Conservation (phyloP, 1,284 basidiomycete genomes). For the Cryptococcus neoformans region DNA sequence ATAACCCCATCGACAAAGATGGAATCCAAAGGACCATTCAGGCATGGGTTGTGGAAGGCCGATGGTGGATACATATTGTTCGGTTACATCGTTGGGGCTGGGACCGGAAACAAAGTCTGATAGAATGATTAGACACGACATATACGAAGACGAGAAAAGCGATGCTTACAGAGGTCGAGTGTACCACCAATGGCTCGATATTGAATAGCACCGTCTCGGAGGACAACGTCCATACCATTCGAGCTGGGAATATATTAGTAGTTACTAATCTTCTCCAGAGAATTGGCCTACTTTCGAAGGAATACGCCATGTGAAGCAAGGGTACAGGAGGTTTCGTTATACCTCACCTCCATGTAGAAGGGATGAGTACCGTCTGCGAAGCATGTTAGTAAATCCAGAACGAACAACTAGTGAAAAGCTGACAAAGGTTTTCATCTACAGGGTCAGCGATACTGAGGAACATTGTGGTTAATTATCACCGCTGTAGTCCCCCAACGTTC, state of each 20-base stretch:
- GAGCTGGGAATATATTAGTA: constrained; percentile 10
- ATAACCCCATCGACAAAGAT: constrained; percentile 47
- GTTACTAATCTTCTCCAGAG: neutral
- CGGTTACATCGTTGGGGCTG: constrained; percentile 59
- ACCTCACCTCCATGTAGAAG: constrained; percentile 23
- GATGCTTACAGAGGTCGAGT: constrained; percentile 25
- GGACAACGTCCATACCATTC: constrained; percentile 35
- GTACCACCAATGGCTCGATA: constrained; percentile 31
- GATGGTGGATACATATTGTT: constrained; percentile 58
- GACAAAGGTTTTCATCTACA: constrained; percentile 28
- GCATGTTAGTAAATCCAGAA: neutral
- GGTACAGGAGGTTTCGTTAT: constrained; percentile 10
- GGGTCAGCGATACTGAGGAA: constrained; percentile 10
- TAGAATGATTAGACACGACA: neutral
- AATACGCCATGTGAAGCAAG: constrained; percentile 23
- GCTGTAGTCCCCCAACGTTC: too few species aligned
- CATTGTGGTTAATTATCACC: too few species aligned
- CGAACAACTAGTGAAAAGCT: neutral
- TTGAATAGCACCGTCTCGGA: constrained; percentile 22
- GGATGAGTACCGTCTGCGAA: constrained; percentile 25
- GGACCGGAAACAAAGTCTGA: constrained; percentile 65
- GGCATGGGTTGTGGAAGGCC: constrained; percentile 34
- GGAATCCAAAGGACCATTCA: constrained; percentile 43
- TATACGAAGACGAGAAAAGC: neutral
- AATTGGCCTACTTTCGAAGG: constrained; percentile 22